These are phyloP conservation scores for Alternaria conjuncta DNA, from an alignment of 2,329 filamentous ascomycete genomes.

Conservation along the genomic window DNA sequence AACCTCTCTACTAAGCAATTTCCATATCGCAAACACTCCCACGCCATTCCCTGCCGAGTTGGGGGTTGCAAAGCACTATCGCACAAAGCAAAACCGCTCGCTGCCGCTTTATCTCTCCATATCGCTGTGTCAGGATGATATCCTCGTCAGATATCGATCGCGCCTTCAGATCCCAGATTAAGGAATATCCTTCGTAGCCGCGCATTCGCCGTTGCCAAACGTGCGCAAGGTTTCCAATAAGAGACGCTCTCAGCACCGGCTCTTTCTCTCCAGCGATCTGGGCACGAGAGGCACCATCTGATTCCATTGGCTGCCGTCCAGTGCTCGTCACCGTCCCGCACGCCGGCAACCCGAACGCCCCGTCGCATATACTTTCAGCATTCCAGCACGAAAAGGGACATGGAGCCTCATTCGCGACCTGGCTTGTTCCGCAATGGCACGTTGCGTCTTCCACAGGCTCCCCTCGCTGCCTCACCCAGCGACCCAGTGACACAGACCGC, in stretches of 20 bases:
- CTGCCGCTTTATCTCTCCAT: constrained; percentile 12
- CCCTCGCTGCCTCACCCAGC: constrained; percentile 33
- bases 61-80: neutral
- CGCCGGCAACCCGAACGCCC: constrained; percentile 28
- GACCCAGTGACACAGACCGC: constrained; percentile 32
- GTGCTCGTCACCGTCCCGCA: constrained; percentile 26
- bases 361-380: constrained; percentile 47
- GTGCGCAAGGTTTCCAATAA: constrained; percentile 34
- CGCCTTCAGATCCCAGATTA: constrained; percentile 23
- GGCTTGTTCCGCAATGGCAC: constrained; percentile 39
- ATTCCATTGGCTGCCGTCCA: constrained; percentile 41
- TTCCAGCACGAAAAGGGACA: constrained; percentile 36
- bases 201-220: constrained; percentile 34
- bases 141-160: constrained; percentile 18
- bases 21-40: constrained; percentile 4
- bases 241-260: constrained; percentile 37
- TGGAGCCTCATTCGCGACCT: constrained; percentile 48
- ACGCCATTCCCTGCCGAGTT: neutral
- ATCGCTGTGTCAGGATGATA: constrained; percentile 28
- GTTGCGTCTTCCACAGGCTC: constrained; percentile 47
- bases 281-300: constrained; percentile 36
- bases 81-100: neutral
- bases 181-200: constrained; percentile 27
- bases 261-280: constrained; percentile 36
- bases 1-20: neutral